Conservation (phyloP, 441 rosid species). For the Adansonia grandidieri region DNA sequence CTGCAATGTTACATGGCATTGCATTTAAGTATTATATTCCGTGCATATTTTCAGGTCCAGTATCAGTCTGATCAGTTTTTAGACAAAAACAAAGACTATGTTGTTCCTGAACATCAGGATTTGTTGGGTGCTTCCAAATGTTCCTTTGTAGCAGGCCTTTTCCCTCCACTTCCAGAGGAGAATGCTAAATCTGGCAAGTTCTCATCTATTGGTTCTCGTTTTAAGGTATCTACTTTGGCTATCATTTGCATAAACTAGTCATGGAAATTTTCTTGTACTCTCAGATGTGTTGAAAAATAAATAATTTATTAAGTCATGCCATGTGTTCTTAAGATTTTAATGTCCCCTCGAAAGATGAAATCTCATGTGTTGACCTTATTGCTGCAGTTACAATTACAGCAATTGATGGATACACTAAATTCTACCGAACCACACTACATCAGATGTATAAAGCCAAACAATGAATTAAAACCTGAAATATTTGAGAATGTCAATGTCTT, state of each 20-base stretch:
- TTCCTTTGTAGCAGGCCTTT: slow-evolving; percentile 63
- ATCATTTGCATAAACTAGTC: slow-evolving; percentile 21
- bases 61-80: slow-evolving; percentile 73
- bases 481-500: slow-evolving; percentile 69
- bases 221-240: slow-evolving; percentile 53
- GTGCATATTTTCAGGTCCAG: slow-evolving; percentile 57
- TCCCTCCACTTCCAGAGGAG: slow-evolving; percentile 62
- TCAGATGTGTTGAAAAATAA: slow-evolving; percentile 7
- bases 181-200: slow-evolving; percentile 65
- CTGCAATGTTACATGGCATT: neutral
- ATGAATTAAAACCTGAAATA: slow-evolving; percentile 61
- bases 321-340: slow-evolving; percentile 12
- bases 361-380: slow-evolving; percentile 40
- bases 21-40: slow-evolving; percentile 31
- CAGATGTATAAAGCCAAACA: slow-evolving; percentile 96
- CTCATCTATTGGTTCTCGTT: slow-evolving; percentile 74
- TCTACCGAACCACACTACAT: slow-evolving; percentile 88
- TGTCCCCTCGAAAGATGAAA: slow-evolving; percentile 27
- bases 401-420: slow-evolving; percentile 83
- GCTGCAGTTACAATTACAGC: slow-evolving; percentile 86
- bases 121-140: slow-evolving; percentile 69
- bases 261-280: slow-evolving; percentile 20
- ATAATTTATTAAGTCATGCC: slow-evolving; percentile 27
- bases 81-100: slow-evolving; percentile 81
- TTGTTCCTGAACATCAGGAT: slow-evolving; percentile 78